Conservation (phyloP, 2,329 filamentous ascomycete genomes). For the Trichoderma koningiopsis region DNA sequence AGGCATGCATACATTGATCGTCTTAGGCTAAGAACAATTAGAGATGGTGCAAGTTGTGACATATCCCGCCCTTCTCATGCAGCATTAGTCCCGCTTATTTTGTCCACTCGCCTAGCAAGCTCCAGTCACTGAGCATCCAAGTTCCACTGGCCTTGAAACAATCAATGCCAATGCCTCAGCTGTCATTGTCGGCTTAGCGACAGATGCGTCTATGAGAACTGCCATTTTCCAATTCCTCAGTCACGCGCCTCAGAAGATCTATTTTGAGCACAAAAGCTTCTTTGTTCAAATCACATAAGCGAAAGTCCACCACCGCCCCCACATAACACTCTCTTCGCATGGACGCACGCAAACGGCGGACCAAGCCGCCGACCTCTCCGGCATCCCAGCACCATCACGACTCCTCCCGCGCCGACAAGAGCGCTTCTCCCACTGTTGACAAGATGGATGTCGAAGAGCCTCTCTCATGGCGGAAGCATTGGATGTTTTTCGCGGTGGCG, state of each 20-base stretch:
- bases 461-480: slow-evolving; percentile 35
- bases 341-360: slow-evolving; percentile 22
- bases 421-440: background rate
- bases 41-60: background rate
- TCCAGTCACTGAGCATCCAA: background rate
- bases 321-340: background rate
- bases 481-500: slow-evolving; percentile 70
- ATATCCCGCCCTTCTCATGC: background rate
- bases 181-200: background rate
- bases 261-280: background rate
- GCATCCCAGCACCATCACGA: background rate
- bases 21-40: background rate
- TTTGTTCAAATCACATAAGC: background rate
- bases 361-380: slow-evolving; percentile 21
- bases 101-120: background rate
- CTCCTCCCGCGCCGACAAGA: background rate
- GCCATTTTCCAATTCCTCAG: background rate
- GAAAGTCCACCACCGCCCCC: background rate
- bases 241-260: background rate
- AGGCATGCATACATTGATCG: background rate
- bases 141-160: background rate
- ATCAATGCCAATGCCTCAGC: background rate
- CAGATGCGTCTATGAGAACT: background rate
- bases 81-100: background rate
- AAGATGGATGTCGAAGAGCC: background rate